Base-by-base conservation (phyloP, 192 early-diverging fungal species). In the Backusella tarrabulga region DNA sequence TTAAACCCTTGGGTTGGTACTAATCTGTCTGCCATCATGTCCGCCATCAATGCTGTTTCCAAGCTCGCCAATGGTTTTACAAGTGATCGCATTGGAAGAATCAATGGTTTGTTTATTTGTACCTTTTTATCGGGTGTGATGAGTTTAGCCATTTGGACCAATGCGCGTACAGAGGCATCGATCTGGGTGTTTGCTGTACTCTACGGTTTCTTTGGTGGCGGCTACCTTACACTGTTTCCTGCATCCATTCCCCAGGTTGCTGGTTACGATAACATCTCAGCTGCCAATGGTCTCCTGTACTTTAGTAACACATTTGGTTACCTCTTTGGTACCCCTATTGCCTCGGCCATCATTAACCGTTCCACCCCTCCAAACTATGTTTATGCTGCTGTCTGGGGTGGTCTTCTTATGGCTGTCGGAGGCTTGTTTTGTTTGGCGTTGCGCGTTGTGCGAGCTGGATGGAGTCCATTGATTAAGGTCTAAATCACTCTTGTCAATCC, bases 201-300 rank as follows among this genome's bases (percentile, higher is more conserved):
- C 4, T 88, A 86, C 63, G 87, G 87, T 63, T 72, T 86, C 34
- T 84, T 84, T 63, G 83, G 83, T 35, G 87, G 87, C 41, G 87
- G 81, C 0, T 88, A 86, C 54, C 74, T 81, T 44, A 81, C 81
- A 34, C 68, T 85, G 3, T 83, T 81, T 35, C 79, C 79, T 23
- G 77, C 80, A 0, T 79, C 81, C 6, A 77, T 77, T 6, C 81
- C 84, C 9, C 72, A 85, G 32, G 60, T 85, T 4, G 78, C 83
- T 35, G 84, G 84, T 1, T 52, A 83, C 12, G 81, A 83, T 26
- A 70, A 52, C n/a, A 69, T 85, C 0, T 77, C 81, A 3, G 77
- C 77, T 3, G 74, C 84, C 0, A 77, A 83, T 40, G 84, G 84
- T 21, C 54, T 85, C 34, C 34, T 85, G 4, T 85, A 81, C 26